Evolutionary conservation across 108 stramenopile species (phyloP).

Genomic region (Cyclostephanos tholiformis): DNA sequence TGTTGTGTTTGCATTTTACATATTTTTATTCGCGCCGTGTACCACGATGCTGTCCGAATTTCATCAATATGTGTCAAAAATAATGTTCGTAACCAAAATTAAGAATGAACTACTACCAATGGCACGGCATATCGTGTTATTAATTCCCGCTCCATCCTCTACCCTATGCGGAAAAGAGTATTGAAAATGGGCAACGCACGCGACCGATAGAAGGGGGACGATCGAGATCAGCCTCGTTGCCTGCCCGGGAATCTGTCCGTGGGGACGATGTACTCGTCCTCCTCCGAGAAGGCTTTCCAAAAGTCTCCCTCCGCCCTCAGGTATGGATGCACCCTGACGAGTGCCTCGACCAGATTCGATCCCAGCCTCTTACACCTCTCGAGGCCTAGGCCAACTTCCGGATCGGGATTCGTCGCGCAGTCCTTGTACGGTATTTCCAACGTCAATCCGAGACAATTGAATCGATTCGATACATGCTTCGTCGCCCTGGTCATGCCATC

Average conservation of each 20-base stretch:
- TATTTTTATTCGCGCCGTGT: no score
- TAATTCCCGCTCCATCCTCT: not conserved
- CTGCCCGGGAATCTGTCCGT: conserved; percentile 42
- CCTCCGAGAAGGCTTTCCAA: conserved; percentile 60
- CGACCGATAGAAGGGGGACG: no score
- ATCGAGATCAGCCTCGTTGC: not conserved
- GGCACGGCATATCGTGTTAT: not conserved
- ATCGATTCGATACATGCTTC: conserved; percentile 82
- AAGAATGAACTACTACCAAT: not conserved
- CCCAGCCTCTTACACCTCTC: conserved; percentile 68
- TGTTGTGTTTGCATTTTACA: not conserved
- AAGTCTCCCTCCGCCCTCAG: conserved; percentile 74
- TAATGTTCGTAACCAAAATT: not conserved
- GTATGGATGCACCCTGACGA: conserved; percentile 68
- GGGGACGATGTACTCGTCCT: conserved; percentile 72
- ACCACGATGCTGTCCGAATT: not conserved
- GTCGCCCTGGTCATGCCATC: conserved; percentile 67
- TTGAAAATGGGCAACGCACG: no score
- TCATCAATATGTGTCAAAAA: not conserved
- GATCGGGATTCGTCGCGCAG: conserved; percentile 66
- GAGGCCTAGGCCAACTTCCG: conserved; percentile 71
- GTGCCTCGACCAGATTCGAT: conserved; percentile 62
- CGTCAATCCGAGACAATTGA: conserved; percentile 84
- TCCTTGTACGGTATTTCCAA: conserved; percentile 93
- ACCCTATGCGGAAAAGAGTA: no score